Conservation (phyloP, 805 yeast species). For the Saccharomycopsis javanensis region DNA sequence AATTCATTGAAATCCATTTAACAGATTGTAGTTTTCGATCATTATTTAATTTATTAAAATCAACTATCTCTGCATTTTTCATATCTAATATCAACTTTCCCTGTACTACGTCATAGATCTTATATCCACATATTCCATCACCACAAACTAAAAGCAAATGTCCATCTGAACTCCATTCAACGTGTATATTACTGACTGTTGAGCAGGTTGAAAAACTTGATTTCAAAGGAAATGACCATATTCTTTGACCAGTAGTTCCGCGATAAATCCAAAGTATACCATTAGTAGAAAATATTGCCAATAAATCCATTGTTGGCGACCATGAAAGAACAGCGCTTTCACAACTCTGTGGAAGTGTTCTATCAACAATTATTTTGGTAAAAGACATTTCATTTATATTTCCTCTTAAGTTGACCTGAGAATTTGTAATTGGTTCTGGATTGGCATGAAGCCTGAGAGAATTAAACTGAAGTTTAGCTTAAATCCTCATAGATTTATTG, state of each 20-base stretch:
- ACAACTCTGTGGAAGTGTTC: background rate
- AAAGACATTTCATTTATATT: background rate
- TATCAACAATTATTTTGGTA: slow-evolving; percentile 1
- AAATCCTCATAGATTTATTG: too few relatives aligned
- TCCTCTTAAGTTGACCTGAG: too few relatives aligned
- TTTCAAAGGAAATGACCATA: slow-evolving; percentile 33
- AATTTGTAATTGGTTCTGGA: too few relatives aligned
- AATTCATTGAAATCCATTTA: background rate
- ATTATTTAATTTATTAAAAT: slow-evolving; percentile 33
- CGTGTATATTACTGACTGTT: background rate
- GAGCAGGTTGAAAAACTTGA: background rate
- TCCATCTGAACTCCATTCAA: slow-evolving; percentile 33
- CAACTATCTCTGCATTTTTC: slow-evolving; percentile 34
- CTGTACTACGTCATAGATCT: slow-evolving; percentile 26
- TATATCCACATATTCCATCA: slow-evolving; percentile 26
- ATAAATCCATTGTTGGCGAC: slow-evolving; percentile 46
- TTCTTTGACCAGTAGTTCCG: slow-evolving; percentile 38
- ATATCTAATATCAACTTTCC: slow-evolving; percentile 33
- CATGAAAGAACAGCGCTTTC: slow-evolving; percentile 22
- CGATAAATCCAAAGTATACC: slow-evolving; percentile 47
- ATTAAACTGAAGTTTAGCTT: too few relatives aligned
- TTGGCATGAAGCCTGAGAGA: too few relatives aligned
- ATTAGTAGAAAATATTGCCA: slow-evolving; percentile 36
- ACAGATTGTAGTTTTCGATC: slow-evolving; percentile 6
- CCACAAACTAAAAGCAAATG: slow-evolving; percentile 12